A percentile compares a stretch with the other conserved stretches of the same genome.
Evolutionary conservation across 2,329 filamentous ascomycete species (phyloP).

Genomic region (Byssothecium circinans): DNA sequence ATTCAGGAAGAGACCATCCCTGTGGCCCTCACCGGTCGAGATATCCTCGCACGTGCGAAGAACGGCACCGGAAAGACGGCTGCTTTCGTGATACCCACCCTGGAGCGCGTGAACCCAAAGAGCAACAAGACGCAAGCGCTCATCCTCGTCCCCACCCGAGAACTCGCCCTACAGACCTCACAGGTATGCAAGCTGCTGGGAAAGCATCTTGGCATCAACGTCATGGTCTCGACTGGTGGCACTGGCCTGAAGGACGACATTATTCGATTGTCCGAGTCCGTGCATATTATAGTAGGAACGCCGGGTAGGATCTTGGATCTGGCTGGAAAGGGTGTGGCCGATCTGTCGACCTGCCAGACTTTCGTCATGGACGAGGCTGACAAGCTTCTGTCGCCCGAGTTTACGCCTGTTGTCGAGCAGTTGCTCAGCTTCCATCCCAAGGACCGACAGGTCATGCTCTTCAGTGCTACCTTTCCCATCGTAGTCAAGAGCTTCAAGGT

Average conservation of each 20-base stretch:
- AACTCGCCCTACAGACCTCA: slow-evolving; percentile 96
- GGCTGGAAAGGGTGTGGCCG: slow-evolving; percentile 93
- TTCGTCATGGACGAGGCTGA: slow-evolving; percentile 99
- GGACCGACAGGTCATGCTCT: slow-evolving; percentile 98
- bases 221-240: slow-evolving; percentile 98
- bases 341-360: slow-evolving; percentile 92
- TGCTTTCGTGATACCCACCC: slow-evolving; percentile 92
- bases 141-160: slow-evolving; percentile 93
- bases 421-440: slow-evolving; percentile 93
- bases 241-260: slow-evolving; percentile 96
- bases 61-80: slow-evolving; percentile 99
- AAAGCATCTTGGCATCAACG: slow-evolving; percentile 94
- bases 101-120: slow-evolving; percentile 96
- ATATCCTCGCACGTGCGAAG: slow-evolving; percentile 94
- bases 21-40: slow-evolving; percentile 89
- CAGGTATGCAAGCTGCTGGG: slow-evolving; percentile 99
- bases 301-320: slow-evolving; percentile 95
- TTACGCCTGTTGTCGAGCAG: slow-evolving; percentile 96
- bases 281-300: slow-evolving; percentile 97
- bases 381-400: slow-evolving; percentile 94
- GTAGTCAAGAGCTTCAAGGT: slow-evolving; percentile 93
- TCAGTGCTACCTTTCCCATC: slow-evolving; percentile 95
- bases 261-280: slow-evolving; percentile 86
- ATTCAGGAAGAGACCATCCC: slow-evolving; percentile 99
- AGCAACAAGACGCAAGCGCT: slow-evolving; percentile 94